phyloP scores from a whole-genome alignment of 106 monocot genomes.

The Phalaenopsis aphrodite region DNA sequence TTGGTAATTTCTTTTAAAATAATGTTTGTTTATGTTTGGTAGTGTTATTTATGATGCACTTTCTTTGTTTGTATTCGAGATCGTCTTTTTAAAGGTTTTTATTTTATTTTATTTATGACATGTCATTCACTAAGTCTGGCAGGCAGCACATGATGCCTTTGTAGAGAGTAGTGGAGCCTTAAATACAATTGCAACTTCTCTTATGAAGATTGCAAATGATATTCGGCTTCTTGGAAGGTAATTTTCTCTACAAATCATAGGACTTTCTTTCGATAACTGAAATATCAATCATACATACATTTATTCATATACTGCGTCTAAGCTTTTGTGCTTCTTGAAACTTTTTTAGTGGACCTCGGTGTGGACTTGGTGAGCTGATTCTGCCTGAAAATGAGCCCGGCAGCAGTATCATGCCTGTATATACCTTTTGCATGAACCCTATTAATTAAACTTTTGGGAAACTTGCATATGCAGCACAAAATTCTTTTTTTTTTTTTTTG shows the following conservation, averaged over 20 bases:
- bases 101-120: not conserved
- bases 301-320: not conserved
- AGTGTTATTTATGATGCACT: not conserved
- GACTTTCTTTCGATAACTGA: not conserved
- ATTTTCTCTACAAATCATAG: not conserved
- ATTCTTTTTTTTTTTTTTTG: not conserved
- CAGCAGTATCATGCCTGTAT: constrained; percentile 98
- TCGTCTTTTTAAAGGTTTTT: not conserved
- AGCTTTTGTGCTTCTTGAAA: constrained; percentile 5
- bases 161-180: constrained; percentile 93
- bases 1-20: not conserved
- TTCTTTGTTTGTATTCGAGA: not conserved
- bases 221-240: constrained; percentile 95
- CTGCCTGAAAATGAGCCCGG: constrained; percentile 99
- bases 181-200: constrained; percentile 89
- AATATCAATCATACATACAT: not conserved
- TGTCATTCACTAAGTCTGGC: constrained; percentile 3
- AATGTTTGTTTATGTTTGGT: not conserved
- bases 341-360: constrained; percentile 66
- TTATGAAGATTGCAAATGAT: constrained; percentile 98
- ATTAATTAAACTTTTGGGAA: not conserved
- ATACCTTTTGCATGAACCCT: constrained; percentile 3
- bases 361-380: constrained; percentile 95
- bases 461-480: too few relatives aligned
- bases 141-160: constrained; percentile 99